These are phyloP conservation scores for Grigorovia humatica DNA, from an alignment of 805 yeast species.

Conservation along the genomic window DNA sequence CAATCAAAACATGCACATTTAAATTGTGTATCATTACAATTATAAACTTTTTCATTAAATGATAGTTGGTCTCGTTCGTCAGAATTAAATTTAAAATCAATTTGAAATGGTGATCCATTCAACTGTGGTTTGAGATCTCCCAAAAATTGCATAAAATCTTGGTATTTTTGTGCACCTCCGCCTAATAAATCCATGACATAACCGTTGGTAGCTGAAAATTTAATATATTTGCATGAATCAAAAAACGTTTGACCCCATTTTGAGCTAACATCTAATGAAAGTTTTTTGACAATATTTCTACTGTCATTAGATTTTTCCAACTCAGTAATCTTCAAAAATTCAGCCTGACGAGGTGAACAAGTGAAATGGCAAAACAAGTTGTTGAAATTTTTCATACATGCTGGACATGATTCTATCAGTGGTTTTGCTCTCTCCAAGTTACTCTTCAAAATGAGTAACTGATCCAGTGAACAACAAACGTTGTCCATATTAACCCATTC, in stretches of 20 bases:
- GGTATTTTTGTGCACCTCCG: conserved; percentile 81
- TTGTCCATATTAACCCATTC: conserved; percentile 41
- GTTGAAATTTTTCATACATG: conserved; percentile 77
- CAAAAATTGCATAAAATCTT: conserved; percentile 69
- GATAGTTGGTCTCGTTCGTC: conserved; percentile 14
- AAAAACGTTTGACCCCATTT: conserved; percentile 54
- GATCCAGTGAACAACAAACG: conserved; percentile 65
- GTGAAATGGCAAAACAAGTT: conserved; percentile 81
- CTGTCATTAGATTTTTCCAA: conserved; percentile 29
- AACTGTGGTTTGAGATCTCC: conserved; percentile 91
- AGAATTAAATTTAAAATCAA: conserved; percentile 52
- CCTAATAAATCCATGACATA: conserved; percentile 95
- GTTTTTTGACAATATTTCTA: conserved; percentile 61
- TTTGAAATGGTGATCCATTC: conserved; percentile 95
- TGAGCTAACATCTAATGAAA: conserved; percentile 51
- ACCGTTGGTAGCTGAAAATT: conserved; percentile 91
- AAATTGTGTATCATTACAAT: conserved; percentile 55
- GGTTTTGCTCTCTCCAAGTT: conserved; percentile 69
- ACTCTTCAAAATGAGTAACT: conserved; percentile 43
- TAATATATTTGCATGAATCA: conserved; percentile 80
- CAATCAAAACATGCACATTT: conserved; percentile 91
- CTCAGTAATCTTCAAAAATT: conserved; percentile 57
- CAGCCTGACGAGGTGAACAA: conserved; percentile 76
- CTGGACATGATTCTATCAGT: conserved; percentile 83
- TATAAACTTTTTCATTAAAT: conserved; percentile 17